Evolutionary conservation across 106 monocot species (phyloP).

Genomic region (Dendrobium officinale): DNA sequence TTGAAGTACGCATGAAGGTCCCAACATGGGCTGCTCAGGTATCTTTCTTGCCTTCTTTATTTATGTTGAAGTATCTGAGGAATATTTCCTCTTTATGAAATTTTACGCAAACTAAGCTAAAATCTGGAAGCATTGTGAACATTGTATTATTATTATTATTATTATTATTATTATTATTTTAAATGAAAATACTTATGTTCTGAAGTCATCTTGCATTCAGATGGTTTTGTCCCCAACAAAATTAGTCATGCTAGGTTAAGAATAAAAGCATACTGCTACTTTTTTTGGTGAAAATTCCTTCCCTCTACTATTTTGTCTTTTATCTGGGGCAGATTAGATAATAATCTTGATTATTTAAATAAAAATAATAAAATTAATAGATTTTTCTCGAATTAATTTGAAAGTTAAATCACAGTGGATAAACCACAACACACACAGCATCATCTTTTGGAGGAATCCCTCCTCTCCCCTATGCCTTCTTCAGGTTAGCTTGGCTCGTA

Average conservation of each 20-base stretch:
- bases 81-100: neutral
- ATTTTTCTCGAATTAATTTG: neutral
- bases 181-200: neutral
- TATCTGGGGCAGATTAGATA: neutral
- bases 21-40: slow-evolving; percentile 94
- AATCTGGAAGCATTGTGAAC: neutral
- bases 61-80: neutral
- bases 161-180: neutral
- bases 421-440: neutral
- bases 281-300: neutral
- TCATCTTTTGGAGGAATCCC: neutral
- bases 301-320: neutral
- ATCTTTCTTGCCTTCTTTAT: neutral
- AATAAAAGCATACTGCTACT: neutral
- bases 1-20: slow-evolving; percentile 76
- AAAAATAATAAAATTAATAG: neutral
- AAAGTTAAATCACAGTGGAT: neutral
- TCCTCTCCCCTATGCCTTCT: neutral
- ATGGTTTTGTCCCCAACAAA: neutral
- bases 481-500: neutral
- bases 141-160: neutral
- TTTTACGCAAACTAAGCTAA: neutral
- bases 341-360: neutral
- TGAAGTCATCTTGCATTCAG: neutral
- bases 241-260: neutral